Conservation (phyloP, 768 basidiomycete genomes). For the Russula compacta region DNA sequence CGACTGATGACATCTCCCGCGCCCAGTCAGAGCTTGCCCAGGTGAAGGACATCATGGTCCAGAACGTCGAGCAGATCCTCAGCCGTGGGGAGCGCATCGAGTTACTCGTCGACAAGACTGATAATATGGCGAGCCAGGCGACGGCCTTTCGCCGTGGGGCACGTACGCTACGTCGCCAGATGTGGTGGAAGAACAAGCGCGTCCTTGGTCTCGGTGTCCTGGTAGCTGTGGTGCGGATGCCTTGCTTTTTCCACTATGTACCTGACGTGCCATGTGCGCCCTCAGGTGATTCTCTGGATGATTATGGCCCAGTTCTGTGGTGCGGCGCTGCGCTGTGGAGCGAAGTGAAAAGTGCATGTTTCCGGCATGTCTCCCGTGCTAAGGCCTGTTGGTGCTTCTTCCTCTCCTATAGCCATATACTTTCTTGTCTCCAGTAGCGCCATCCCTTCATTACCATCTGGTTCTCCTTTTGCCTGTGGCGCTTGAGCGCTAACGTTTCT, state of each 20-base stretch:
- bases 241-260: conserved; percentile 3
- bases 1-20: conserved; percentile 78
- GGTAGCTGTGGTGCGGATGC: conserved; percentile 53
- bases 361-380: neutral
- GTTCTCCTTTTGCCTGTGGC: neutral
- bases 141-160: conserved; percentile 89
- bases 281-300: conserved; percentile 68
- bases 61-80: conserved; percentile 95
- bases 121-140: conserved; percentile 89
- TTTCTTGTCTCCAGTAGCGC: conserved; percentile 1
- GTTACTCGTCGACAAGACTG: conserved; percentile 93
- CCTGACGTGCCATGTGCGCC: conserved; percentile 14
- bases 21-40: conserved; percentile 84
- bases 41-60: conserved; percentile 96
- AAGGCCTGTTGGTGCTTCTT: neutral
- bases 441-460: neutral
- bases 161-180: conserved; percentile 67
- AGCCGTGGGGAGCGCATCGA: conserved; percentile 93
- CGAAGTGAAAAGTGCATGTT: conserved; percentile 19
- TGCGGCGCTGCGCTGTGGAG: conserved; percentile 58
- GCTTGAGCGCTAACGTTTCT: neutral
- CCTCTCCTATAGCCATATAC: conserved; percentile 7
- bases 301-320: conserved; percentile 89
- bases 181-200: conserved; percentile 86
- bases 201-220: conserved; percentile 56